Evolutionary conservation across 768 basidiomycete species (phyloP), one percentile per base, ranked within the genome.

Genomic region (Lactifluus subvellereus): DNA sequence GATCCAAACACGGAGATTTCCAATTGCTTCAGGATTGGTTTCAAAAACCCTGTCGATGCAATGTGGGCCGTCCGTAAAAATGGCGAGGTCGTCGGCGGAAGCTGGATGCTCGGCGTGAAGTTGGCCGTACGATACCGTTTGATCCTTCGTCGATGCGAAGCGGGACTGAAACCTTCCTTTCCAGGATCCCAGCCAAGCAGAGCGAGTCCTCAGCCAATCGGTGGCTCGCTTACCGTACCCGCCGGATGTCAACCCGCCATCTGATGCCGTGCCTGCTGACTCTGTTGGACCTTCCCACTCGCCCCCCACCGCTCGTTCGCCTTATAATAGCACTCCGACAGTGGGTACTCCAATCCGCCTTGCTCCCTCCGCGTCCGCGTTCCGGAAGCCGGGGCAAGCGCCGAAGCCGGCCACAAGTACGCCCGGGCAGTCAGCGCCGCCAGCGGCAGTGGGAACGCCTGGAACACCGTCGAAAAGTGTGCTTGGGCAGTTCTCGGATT

Each of bases 1-100:
- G 85, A 90, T 52, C 81, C 80, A 10, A 83, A 86, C 69, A 72
- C 77, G 0, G 88, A 91, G 48, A 82, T 93, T 20, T 71, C 78
- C 27, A 94, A 94, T 72, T 92, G 89, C 75, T 91, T 95, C 73
- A 82, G 81, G 56, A 85, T 94, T 57, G 88, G 89, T 3, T 95
- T 86, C 69, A 73, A 75, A 47, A 84, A 88, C 64, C 76, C 83
- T 8, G 85, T 82, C 27, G 89, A 92, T 61, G 92, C 91, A 0
- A 73, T 89, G 65, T 79, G 92, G 11, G 90, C 91, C 2, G 83
- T 92, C 16, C 77, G 89, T 54, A 88, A 88, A 74, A 94, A 87
- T 67, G 93, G 93, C 3, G 91, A 94, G 54, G 74, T 94, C 2
- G 71, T 94, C 22, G 76, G 80, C 11, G 88, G 88, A 4, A 80